Evolutionary conservation across 2,329 filamentous ascomycete genomes (phyloP).

Genomic region (Curvularia sp.): DNA sequence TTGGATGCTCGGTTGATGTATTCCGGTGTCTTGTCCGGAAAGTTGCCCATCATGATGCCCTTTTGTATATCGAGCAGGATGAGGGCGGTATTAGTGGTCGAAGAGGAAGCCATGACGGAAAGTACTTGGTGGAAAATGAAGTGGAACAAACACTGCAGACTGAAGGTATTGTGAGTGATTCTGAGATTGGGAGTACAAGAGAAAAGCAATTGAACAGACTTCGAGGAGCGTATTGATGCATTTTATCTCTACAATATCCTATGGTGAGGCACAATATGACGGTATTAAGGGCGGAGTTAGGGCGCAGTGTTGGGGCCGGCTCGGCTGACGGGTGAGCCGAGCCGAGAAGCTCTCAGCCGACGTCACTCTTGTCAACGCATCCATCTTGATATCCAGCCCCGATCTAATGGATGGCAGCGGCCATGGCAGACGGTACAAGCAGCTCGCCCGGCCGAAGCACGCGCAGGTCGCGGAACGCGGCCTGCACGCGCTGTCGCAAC

Average conservation of each 20-base stretch:
- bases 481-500: not conserved
- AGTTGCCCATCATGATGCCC: conserved; percentile 3
- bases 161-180: not conserved
- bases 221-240: not conserved
- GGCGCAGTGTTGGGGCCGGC: too few relatives aligned
- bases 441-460: not conserved
- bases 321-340: not conserved
- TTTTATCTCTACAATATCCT: not conserved
- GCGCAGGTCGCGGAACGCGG: not conserved
- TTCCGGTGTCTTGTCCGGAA: not conserved
- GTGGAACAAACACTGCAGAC: not conserved
- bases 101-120: not conserved
- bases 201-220: not conserved
- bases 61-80: not conserved
- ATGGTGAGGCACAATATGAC: not conserved
- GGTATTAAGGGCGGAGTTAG: too few relatives aligned
- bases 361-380: not conserved
- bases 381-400: not conserved
- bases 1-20: not conserved
- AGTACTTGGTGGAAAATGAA: not conserved
- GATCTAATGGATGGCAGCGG: not conserved
- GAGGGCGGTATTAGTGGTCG: not conserved
- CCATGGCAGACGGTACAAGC: not conserved
- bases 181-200: not conserved
- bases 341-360: not conserved